Conservation (phyloP, 208 protist species). For the Leishmania guyanensis region DNA sequence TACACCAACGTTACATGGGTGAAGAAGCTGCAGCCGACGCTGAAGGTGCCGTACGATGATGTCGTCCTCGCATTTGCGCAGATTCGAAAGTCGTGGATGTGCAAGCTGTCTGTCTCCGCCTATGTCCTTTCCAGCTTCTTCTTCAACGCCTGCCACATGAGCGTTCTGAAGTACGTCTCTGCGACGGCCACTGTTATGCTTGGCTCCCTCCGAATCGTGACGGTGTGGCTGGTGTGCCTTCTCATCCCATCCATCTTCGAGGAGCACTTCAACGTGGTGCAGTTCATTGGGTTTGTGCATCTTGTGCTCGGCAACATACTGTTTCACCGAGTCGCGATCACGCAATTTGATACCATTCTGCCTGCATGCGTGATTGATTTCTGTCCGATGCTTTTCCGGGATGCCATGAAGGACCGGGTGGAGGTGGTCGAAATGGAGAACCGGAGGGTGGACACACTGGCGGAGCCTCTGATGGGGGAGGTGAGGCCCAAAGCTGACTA, state of each 20-base stretch:
- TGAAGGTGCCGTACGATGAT: conserved; percentile 69
- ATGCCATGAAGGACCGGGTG: conserved; percentile 5
- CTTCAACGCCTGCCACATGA: conserved; percentile 71
- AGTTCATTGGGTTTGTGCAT: conserved; percentile 66
- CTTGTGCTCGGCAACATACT: conserved; percentile 69
- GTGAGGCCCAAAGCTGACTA: not conserved
- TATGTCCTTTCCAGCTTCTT: conserved; percentile 61
- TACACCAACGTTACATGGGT: conserved; percentile 33
- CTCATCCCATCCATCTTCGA: conserved; percentile 62
- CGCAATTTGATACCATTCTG: conserved; percentile 46
- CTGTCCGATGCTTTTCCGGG: conserved; percentile 40
- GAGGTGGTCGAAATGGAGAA: not conserved
- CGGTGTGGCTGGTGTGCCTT: conserved; percentile 67
- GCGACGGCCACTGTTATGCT: conserved; percentile 72
- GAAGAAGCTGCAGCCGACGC: conserved; percentile 18
- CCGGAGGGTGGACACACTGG: not conserved
- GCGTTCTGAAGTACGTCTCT: conserved; percentile 77
- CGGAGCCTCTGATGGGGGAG: not conserved
- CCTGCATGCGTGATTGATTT: conserved; percentile 34
- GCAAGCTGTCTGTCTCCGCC: conserved; percentile 41
- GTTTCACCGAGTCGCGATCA: conserved; percentile 61
- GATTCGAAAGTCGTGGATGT: conserved; percentile 41
- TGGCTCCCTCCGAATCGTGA: conserved; percentile 71
- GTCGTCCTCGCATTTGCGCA: conserved; percentile 68
- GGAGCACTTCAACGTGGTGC: conserved; percentile 65